Conservation (phyloP, 257 asterid species). For the Henckelia pumila region DNA sequence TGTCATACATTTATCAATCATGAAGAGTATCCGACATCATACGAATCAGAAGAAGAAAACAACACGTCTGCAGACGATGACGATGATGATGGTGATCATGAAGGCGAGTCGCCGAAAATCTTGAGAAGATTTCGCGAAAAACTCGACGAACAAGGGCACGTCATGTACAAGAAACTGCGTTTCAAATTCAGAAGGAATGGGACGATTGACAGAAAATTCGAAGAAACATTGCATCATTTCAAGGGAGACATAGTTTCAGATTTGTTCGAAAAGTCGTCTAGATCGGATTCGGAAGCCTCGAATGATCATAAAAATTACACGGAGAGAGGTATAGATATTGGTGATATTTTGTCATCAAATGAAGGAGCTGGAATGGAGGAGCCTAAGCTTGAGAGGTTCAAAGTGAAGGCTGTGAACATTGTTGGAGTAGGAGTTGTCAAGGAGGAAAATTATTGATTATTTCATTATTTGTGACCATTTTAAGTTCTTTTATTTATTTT, state of each 20-base stretch:
- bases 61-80: background rate
- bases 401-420: conserved; percentile 23
- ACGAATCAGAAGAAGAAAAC: background rate
- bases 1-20: background rate
- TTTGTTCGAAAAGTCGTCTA: conserved; percentile 23
- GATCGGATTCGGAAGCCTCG: conserved; percentile 1
- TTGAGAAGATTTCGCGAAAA: conserved; percentile 24
- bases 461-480: no score
- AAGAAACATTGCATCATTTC: conserved; percentile 25
- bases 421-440: conserved; percentile 22
- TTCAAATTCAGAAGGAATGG: conserved; percentile 21
- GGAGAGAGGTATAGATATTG: conserved; percentile 26
- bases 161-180: conserved; percentile 29
- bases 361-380: background rate
- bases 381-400: conserved; percentile 33
- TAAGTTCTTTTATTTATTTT: no score
- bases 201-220: conserved; percentile 6
- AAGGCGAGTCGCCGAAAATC: conserved; percentile 1
- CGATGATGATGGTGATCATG: background rate
- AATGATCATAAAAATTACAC: background rate
- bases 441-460: conserved; percentile 12
- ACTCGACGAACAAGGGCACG: conserved; percentile 29
- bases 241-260: conserved; percentile 2
- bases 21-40: background rate
- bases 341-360: background rate